Conservation (phyloP, 202 grass and related monocot species). For the Hordeum pubiflorum region DNA sequence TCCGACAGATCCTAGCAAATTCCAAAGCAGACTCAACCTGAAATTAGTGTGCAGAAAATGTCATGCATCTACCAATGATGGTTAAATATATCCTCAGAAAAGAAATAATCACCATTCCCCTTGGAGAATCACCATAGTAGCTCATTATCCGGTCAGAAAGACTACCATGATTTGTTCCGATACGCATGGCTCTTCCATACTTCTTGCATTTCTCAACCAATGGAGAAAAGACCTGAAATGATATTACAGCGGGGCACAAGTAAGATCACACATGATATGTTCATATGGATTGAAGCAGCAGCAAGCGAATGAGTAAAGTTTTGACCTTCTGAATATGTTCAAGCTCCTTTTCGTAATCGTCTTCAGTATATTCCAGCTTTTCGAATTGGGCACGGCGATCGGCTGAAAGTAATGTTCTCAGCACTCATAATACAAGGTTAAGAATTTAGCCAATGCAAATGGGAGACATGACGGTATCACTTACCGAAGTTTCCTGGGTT, state of each 20-base stretch:
- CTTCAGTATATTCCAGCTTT: constrained; percentile 76
- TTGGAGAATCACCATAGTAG: constrained; percentile 97
- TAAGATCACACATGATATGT: background rate
- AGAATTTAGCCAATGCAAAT: constrained; percentile 13
- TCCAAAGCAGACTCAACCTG: constrained; percentile 99
- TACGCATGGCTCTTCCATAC: constrained; percentile 95
- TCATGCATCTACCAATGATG: background rate
- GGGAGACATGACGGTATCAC: background rate
- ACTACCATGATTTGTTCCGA: constrained; percentile 99
- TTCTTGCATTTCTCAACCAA: constrained; percentile 98
- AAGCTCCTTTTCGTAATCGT: constrained; percentile 88
- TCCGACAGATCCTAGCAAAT: constrained; percentile 95
- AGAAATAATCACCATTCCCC: constrained; percentile 77
- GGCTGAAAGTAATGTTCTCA: constrained; percentile 52
- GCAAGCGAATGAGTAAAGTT: constrained; percentile 1
- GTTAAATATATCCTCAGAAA: background rate
- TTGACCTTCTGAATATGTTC: constrained; percentile 92
- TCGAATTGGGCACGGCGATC: constrained; percentile 97
- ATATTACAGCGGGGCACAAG: constrained; percentile 1
- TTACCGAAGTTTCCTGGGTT: constrained; percentile 99
- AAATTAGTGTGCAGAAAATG: constrained; percentile 35
- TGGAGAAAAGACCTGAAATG: constrained; percentile 82
- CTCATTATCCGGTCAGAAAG: constrained; percentile 99
- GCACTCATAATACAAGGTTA: background rate
- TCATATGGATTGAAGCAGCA: background rate